Percentiles rank a stretch among this genome's conserved stretches.
These are phyloP conservation scores for Powellomyces hirtus DNA, from an alignment of 192 early-diverging fungal genomes.

Conservation along the genomic window DNA sequence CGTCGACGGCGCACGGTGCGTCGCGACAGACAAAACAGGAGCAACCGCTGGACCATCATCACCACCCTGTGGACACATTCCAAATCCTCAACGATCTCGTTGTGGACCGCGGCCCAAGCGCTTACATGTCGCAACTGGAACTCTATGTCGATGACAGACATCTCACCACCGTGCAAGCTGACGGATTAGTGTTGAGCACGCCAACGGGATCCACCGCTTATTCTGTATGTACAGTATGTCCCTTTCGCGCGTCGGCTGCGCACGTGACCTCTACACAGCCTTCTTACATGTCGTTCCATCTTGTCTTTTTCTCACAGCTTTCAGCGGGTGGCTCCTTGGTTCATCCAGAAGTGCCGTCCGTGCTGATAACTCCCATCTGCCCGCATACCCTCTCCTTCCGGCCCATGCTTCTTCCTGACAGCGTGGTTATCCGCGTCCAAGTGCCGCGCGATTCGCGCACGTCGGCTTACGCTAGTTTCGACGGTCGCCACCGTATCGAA, in stretches of 20 bases:
- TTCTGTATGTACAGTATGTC: conserved; percentile 86
- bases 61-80: conserved; percentile 86
- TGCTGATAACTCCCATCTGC: conserved; percentile 90
- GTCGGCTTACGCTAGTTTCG: conserved; percentile 87
- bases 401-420: conserved; percentile 96
- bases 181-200: conserved; percentile 90
- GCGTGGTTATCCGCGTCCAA: conserved; percentile 89
- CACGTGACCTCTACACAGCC: conserved; percentile 56
- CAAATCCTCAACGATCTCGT: conserved; percentile 94
- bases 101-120: conserved; percentile 86
- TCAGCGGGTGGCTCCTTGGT: conserved; percentile 92
- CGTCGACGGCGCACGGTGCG: not conserved
- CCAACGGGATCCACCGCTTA: conserved; percentile 75
- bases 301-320: conserved; percentile 92
- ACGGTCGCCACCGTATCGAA: conserved; percentile 88
- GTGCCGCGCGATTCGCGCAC: conserved; percentile 77
- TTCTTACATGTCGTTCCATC: conserved; percentile 69
- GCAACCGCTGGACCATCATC: not conserved
- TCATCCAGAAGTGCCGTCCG: conserved; percentile 88
- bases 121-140: conserved; percentile 79
- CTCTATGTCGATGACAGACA: conserved; percentile 83
- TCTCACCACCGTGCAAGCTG: conserved; percentile 92
- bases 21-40: not conserved
- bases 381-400: conserved; percentile 87
- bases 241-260: conserved; percentile 87